Evolutionary conservation across 108 stramenopile genomes (phyloP), one percentile per base, ranked within the genome.

Genomic region (Epithemia pelagica): DNA sequence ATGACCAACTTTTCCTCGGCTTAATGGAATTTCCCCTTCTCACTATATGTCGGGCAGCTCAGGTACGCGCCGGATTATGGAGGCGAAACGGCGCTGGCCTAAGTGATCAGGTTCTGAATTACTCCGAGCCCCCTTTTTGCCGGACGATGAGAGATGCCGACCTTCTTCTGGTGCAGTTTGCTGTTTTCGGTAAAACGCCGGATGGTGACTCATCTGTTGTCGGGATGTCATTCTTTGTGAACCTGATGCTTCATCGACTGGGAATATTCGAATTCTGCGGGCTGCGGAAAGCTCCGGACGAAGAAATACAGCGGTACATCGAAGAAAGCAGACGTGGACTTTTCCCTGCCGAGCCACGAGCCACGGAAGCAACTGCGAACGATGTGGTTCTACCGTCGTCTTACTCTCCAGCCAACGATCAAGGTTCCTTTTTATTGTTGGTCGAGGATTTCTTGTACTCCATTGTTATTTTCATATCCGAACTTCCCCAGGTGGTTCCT

Each of bases 111-210:
- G 80, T 80, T 15, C 69, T 92, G 21, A 90, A 96, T 69, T 96
- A 92, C 54, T 74, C 84, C 25, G 96, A 96, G 71, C 91, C 95
- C 31, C 95, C 90, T n/a, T 96, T 95, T 78, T 96, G 96, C 68
- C 82, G 84, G 37, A 69, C 80, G 22, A 83, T 96, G 74, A 77
- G 91, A 51, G 98, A 98, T 71, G 84, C 89, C 7, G 98, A 98
- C 72, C 58, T 98, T 54, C 67, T 84, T 22, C 70, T 94, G 21
- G 64, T 88, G 5, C 92, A 93, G 69, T 88, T 93, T 67, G 77
- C 88, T 24, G 72, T 87, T 26, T 52, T 92, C 8, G 84, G 83
- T n/a, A 77, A 77, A 3, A 64, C 73, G 33, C 72, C 59, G 8
- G 58, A 69, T 51, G 31, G 18, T 2, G 31, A 67, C 29, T 25